Conservation (phyloP, 2,329 filamentous ascomycete species). For the Diplodia mutila region DNA sequence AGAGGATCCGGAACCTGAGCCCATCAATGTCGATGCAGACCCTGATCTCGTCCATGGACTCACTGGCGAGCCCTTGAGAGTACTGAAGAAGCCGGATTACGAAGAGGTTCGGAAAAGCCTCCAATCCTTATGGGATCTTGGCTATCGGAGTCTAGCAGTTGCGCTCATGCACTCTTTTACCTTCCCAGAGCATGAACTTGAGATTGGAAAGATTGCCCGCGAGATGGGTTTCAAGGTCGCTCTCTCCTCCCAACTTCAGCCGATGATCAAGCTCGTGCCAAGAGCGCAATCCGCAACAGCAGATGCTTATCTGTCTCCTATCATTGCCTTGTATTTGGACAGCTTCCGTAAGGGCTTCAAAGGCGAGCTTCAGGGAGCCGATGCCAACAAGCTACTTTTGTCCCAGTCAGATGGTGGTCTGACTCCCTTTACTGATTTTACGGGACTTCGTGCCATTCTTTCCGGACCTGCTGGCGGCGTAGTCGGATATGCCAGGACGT, state of each 20-base stretch:
- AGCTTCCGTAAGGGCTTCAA: slow-evolving; percentile 36
- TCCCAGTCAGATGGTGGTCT: slow-evolving; percentile 83
- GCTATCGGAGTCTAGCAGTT: slow-evolving; percentile 43
- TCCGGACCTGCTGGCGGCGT: slow-evolving; percentile 93
- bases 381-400: slow-evolving; percentile 83
- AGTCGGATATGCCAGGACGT: slow-evolving; percentile 91
- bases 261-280: slow-evolving; percentile 35
- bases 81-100: slow-evolving; percentile 55
- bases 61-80: slow-evolving; percentile 54
- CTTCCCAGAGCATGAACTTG: slow-evolving; percentile 37
- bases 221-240: slow-evolving; percentile 40
- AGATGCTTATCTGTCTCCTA: slow-evolving; percentile 37
- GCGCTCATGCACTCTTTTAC: slow-evolving; percentile 41
- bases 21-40: slow-evolving; percentile 22
- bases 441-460: slow-evolving; percentile 80
- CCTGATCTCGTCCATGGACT: slow-evolving; percentile 29
- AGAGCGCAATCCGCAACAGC: slow-evolving; percentile 35
- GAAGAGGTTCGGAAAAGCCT: slow-evolving; percentile 30
- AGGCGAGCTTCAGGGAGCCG: slow-evolving; percentile 44
- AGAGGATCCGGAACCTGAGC: slow-evolving; percentile 29
- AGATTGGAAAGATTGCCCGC: slow-evolving; percentile 35
- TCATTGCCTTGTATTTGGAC: slow-evolving; percentile 33
- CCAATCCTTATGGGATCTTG: slow-evolving; percentile 59
- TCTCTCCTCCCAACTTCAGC: slow-evolving; percentile 32
- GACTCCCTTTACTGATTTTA: slow-evolving; percentile 56